These are phyloP conservation scores for Suhomyces sp. DNA, from an alignment of 805 yeast species.

Conservation along the genomic window DNA sequence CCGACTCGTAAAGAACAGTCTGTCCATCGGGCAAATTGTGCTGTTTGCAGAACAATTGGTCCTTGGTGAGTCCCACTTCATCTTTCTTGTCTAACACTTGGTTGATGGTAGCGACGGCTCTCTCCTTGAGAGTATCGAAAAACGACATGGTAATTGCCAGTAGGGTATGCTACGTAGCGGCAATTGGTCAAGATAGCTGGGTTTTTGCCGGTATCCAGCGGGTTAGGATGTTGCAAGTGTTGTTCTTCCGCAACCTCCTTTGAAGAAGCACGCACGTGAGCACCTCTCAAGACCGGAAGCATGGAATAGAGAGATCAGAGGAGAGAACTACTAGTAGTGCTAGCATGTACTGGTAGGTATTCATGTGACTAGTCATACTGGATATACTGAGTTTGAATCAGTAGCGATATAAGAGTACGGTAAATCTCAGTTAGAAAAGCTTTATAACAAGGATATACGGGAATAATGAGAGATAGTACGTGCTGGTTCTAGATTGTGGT, in stretches of 20 bases:
- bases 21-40: conserved; percentile 74
- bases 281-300: neutral
- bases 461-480: too few relatives aligned
- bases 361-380: too few relatives aligned
- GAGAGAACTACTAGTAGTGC: too few relatives aligned
- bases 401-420: too few relatives aligned
- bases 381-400: too few relatives aligned
- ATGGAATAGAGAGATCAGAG: neutral
- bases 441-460: too few relatives aligned
- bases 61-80: conserved; percentile 51
- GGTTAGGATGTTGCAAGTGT: neutral
- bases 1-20: conserved; percentile 57
- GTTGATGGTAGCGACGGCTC: conserved; percentile 44
- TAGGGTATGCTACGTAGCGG: neutral
- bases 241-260: neutral
- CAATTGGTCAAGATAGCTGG: neutral
- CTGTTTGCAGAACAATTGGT: conserved; percentile 65
- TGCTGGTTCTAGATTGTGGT: too few relatives aligned
- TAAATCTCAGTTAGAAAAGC: too few relatives aligned
- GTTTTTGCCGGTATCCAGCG: neutral
- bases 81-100: conserved; percentile 43
- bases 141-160: conserved; percentile 41
- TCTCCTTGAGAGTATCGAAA: conserved; percentile 45
- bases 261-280: neutral
- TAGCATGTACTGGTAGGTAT: too few relatives aligned